Evolutionary conservation across 2,329 filamentous ascomycete genomes (phyloP).

Genomic region (Penicillium verrucosum): DNA sequence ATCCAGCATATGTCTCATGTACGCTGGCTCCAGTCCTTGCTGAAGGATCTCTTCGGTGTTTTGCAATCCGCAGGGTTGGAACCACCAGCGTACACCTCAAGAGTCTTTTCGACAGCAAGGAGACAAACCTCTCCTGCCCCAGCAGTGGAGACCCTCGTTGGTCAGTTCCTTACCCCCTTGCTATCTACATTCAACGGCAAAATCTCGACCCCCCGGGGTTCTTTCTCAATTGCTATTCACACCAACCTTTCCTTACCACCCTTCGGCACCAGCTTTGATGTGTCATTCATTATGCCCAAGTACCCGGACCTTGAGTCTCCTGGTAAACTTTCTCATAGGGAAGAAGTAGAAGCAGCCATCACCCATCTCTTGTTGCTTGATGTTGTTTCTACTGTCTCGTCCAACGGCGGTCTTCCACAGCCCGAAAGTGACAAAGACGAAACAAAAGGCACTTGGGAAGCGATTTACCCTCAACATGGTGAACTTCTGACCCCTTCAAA

Average conservation of each 20-base stretch:
- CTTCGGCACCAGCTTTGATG: constrained; percentile 40
- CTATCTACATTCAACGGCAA: constrained; percentile 42
- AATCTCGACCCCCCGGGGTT: constrained; percentile 35
- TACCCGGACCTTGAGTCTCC: constrained; percentile 34
- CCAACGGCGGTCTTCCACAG: not conserved
- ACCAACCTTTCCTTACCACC: constrained; percentile 34
- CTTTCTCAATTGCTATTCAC: constrained; percentile 38
- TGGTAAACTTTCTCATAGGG: constrained; percentile 30
- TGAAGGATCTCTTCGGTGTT: constrained; percentile 32
- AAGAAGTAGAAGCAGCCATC: constrained; percentile 36
- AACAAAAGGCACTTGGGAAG: constrained; percentile 25
- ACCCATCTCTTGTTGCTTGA: constrained; percentile 39
- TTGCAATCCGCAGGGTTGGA: constrained; percentile 33
- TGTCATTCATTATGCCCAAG: constrained; percentile 34
- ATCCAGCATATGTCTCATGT: constrained; percentile 49
- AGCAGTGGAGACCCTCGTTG: constrained; percentile 42
- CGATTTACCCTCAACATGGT: constrained; percentile 35
- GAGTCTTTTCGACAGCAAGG: constrained; percentile 27
- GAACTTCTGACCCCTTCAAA: constrained; percentile 28
- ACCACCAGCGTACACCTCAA: constrained; percentile 24
- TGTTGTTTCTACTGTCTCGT: constrained; percentile 33
- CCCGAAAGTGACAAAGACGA: not conserved
- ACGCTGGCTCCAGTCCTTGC: constrained; percentile 33
- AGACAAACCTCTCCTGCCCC: constrained; percentile 7
- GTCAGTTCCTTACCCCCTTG: constrained; percentile 42